A percentile compares a stretch with the other conserved stretches of the same genome.
These are phyloP conservation scores for Xerocomus potaroensis DNA, from an alignment of 768 basidiomycete species.

Conservation along the genomic window DNA sequence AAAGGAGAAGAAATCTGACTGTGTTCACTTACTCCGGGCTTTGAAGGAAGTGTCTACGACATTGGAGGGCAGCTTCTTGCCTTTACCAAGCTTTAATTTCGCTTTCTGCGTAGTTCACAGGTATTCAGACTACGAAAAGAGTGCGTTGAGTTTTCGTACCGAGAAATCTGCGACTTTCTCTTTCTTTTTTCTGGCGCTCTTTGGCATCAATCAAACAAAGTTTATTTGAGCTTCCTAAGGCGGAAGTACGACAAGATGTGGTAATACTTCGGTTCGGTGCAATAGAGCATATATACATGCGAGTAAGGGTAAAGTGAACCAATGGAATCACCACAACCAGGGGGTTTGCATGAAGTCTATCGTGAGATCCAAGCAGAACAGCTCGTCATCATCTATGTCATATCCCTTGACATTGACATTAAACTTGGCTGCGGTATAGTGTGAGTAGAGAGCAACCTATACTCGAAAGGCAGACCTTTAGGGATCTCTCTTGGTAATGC, in stretches of 20 bases:
- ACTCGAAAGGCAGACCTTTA: conserved; percentile 41
- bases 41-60: conserved; percentile 96
- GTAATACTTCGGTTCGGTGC: background rate
- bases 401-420: conserved; percentile 62
- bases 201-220: too few species aligned
- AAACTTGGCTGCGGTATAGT: conserved; percentile 69
- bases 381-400: conserved; percentile 64
- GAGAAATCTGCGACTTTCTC: conserved; percentile 87
- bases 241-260: too few species aligned
- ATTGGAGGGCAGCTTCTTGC: conserved; percentile 77
- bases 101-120: conserved; percentile 62
- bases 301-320: background rate
- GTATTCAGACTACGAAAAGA: conserved; percentile 1
- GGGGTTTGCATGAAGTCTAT: conserved; percentile 65
- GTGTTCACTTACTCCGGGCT: conserved; percentile 66
- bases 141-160: conserved; percentile 35
- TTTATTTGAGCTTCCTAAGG: too few species aligned
- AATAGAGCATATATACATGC: conserved; percentile 1
- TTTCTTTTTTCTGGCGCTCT: conserved; percentile 81
- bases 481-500: conserved; percentile 91
- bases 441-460: conserved; percentile 1
- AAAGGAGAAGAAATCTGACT: background rate
- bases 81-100: conserved; percentile 94
- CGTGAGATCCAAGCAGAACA: conserved; percentile 77
- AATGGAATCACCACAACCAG: conserved; percentile 29